Percentiles rank a stretch among this genome's conserved stretches.
Conservation (phyloP, 495 filamentous ascomycete species). For the Aspergillus homomorphus region DNA sequence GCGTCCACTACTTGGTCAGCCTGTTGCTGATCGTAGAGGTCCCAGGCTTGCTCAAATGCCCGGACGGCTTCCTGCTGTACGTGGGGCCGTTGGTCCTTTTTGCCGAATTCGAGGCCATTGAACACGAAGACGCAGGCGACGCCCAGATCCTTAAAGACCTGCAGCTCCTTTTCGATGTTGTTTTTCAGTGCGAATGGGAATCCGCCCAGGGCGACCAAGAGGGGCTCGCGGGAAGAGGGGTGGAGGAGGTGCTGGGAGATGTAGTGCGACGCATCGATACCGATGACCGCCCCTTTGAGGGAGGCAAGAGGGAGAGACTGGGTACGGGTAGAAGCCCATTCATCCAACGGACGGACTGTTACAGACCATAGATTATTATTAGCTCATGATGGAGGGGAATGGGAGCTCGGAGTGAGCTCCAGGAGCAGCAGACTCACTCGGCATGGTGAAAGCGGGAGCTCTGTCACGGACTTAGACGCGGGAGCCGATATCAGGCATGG, state of each 20-base stretch:
- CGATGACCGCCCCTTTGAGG: conserved; percentile 69
- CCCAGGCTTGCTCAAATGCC: conserved; percentile 68
- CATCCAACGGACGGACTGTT: conserved; percentile 59
- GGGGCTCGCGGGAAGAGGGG: conserved; percentile 69
- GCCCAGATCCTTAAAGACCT: conserved; percentile 55
- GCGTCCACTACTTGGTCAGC: conserved; percentile 74
- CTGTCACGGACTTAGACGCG: conserved; percentile 26
- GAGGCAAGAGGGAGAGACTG: conserved; percentile 57
- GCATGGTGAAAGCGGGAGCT: conserved; percentile 38
- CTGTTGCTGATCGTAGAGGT: conserved; percentile 75
- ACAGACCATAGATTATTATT: conserved; percentile 7
- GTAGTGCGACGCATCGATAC: conserved; percentile 89
- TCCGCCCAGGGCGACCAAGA: conserved; percentile 86
- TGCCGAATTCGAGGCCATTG: conserved; percentile 74
- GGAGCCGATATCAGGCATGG: conserved; percentile 33
- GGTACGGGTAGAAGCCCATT: conserved; percentile 51
- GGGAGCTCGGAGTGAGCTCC: conserved; percentile 9
- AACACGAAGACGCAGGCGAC: conserved; percentile 83
- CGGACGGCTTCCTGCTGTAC: conserved; percentile 43
- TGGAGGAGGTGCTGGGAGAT: conserved; percentile 69
- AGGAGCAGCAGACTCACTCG: conserved; percentile 30
- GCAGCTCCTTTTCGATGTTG: conserved; percentile 71
- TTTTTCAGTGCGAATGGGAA: conserved; percentile 71
- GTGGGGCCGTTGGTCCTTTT: conserved; percentile 59
- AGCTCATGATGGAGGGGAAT: background rate